Base-by-base conservation (phyloP, 176 grass and related monocot genomes). In the Otatea glauca region DNA sequence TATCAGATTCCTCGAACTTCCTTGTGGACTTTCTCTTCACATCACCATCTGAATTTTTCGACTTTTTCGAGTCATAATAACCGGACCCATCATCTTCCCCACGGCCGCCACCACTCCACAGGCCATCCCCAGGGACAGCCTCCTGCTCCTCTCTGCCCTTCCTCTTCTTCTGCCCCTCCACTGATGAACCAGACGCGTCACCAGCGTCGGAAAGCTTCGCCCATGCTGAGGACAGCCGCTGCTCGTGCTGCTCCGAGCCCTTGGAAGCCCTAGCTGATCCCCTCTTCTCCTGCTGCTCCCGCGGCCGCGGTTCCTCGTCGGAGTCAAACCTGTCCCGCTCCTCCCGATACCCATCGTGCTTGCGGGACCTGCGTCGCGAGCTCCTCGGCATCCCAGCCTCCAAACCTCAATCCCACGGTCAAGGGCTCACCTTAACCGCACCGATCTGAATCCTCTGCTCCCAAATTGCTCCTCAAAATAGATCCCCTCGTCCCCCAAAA, bases 331-430 rank as follows among this genome's bases (percentile, higher is more conserved):
- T 58, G 48, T 70, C 62, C 76, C 67, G 29, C 84, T 80, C 76
- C 54, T 80, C 84, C 67, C 58, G 54, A 69, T 25, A 55, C 3
- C 53, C 68, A 41, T 70, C 68, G 21, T 82, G 70, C 64, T 77
- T 88, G 17, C 34, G 71, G 34, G 71, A 45, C 72, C 72, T 77
- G 71, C 73, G 86, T 0, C 69, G 69, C 54, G 68, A 74, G 77
- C 86, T 76, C 79, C 79, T 74, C 11, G 86, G 78, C 86, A 88
- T 88, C 49, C 25, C 55, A 50, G 17, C n/a, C 20, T 75, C 49
- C 66, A 88, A 63, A 14, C 7, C 78, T 80, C 73, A 60, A 25
- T 0, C 72, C 39, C 50, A 69, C 45, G 9, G 44, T 15, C 64
- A 67, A 56, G 67, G 21, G 37, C 59, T 29, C 50, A 62, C 38